Percentiles rank a stretch among this genome's conserved stretches.
Evolutionary conservation across 441 rosid species (phyloP).

Genomic region (Euphorbia celastroides): DNA sequence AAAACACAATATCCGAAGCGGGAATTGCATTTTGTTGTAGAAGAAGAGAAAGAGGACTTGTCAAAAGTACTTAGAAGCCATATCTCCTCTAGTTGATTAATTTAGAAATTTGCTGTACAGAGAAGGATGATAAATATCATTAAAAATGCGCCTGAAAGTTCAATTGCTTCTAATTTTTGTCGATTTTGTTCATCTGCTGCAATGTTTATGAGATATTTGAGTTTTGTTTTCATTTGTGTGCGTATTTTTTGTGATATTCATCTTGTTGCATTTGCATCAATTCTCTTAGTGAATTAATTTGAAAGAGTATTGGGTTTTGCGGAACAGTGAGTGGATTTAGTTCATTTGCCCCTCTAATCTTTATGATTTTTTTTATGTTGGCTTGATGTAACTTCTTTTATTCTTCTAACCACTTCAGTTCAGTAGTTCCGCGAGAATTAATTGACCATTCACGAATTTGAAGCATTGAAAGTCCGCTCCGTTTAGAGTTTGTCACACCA

Average conservation of each 20-base stretch:
- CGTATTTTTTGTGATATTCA: neutral
- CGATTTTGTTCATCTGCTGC: neutral
- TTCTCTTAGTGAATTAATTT: neutral
- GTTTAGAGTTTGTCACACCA: neutral
- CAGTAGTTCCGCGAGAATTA: neutral
- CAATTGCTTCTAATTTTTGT: neutral
- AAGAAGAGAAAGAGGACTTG: neutral
- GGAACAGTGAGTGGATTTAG: neutral
- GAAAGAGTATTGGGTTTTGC: neutral
- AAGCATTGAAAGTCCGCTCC: conserved; percentile 6
- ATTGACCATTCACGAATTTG: neutral
- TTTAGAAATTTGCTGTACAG: neutral
- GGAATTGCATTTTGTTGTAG: neutral
- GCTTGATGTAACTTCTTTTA: neutral
- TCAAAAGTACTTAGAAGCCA: neutral
- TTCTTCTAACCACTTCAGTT: conserved; percentile 4
- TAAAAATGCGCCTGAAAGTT: neutral
- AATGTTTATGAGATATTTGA: neutral
- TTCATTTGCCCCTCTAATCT: neutral
- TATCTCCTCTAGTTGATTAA: neutral
- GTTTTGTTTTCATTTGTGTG: neutral
- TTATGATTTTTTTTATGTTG: neutral
- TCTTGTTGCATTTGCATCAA: neutral
- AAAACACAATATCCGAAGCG: neutral
- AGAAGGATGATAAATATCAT: neutral